Percentiles rank a stretch among this genome's conserved stretches.
Conservation (phyloP, 805 yeast genomes). For the Blastobotrys peoriensis region DNA sequence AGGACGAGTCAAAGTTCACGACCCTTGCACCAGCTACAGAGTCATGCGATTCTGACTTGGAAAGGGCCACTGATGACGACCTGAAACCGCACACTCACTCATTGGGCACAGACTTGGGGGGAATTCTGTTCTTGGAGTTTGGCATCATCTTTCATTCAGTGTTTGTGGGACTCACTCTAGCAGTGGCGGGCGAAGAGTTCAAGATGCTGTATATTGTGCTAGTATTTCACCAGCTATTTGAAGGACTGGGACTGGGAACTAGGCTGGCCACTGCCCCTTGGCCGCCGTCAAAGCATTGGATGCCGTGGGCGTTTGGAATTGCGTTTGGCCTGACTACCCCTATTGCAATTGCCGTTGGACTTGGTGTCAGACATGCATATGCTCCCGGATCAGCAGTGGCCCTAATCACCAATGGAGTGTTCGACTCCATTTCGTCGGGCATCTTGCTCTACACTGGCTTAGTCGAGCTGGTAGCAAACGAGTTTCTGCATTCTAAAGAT, state of each 20-base stretch:
- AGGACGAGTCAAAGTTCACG: background rate
- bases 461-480: conserved; percentile 76
- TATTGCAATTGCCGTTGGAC: conserved; percentile 68
- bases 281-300: conserved; percentile 41
- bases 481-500: conserved; percentile 46
- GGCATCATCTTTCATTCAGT: conserved; percentile 82
- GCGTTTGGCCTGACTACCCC: conserved; percentile 62
- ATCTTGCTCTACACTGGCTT: conserved; percentile 70
- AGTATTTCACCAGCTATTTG: conserved; percentile 62
- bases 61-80: background rate
- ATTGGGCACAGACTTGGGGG: conserved; percentile 31
- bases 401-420: conserved; percentile 61
- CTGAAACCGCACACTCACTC: conserved; percentile 1
- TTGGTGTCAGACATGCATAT: conserved; percentile 61
- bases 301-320: conserved; percentile 48
- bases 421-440: conserved; percentile 75
- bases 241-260: conserved; percentile 80
- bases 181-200: conserved; percentile 74
- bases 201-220: conserved; percentile 57
- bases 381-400: conserved; percentile 48
- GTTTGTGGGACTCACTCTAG: conserved; percentile 70
- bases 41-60: background rate
- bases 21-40: background rate
- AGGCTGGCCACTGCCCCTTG: conserved; percentile 61
- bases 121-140: conserved; percentile 61